Base-by-base conservation (phyloP, 257 asterid genomes). In the Henckelia pumila region DNA sequence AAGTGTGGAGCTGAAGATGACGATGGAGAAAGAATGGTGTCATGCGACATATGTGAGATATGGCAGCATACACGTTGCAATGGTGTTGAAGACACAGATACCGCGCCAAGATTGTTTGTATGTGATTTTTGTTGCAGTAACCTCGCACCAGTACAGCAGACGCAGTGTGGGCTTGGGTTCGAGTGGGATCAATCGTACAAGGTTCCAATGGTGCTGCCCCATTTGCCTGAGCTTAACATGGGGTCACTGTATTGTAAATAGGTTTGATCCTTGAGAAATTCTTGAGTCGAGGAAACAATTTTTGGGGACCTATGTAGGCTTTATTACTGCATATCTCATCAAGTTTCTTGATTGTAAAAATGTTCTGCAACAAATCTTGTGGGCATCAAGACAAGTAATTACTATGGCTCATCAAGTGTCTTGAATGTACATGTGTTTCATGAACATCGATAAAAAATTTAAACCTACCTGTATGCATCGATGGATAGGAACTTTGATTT, bases 1-100 rank as follows among this genome's bases (percentile, higher is more conserved):
- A 85, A 75, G 72, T 91, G 99, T 52, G 99, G 97, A 60, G 96
- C 97, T 13, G 59, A 58, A 37, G 99, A 94, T 20, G 96, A 94
- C 6, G 99, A 94, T 49, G 97, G 97, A 3, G 99, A 94, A 73
- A 84, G 96, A 71, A 94, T 94, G 97, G 85, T 94, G 29, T 77
- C 97, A 0, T 94, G 99, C 67, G 97, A 94, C 72, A 70, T 85
- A 25, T 94, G 99, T 24, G 99, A 82, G 76, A 73, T 75, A 23
- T 94, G 99, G 97, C 92, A 91, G 85, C 97, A 94, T 57, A 94
- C 96, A 0, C 75, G 67, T 5, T 91, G 99, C 85, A 68, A 82
- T 24, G 99, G 99, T 14, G 87, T 94, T 28, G 80, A 78, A 47
- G 97, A 88, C 59, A 44, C 80, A n/a, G 86, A 83, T 53, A 79